Evolutionary conservation across 768 basidiomycete genomes (phyloP), one percentile per base, ranked within the genome.

Genomic region (Pulveroboletus sp.): DNA sequence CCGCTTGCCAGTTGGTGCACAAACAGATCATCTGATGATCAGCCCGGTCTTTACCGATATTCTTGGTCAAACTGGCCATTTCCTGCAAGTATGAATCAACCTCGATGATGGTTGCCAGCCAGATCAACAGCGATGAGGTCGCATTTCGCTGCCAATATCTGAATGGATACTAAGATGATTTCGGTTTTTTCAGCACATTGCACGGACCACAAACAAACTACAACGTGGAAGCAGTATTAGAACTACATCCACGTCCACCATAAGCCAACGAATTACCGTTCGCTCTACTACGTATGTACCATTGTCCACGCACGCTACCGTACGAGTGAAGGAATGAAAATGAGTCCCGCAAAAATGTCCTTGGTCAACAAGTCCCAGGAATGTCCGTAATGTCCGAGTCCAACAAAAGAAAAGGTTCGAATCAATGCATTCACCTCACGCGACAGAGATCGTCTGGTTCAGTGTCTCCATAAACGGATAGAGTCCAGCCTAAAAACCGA

Each of bases 401-500:
- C 19, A 20, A 37, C 2, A 20, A 20, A 37, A 37, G 12, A 20
- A 13, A 12, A 7, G 19, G 4, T 13, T 21, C 19, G 10, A 11
- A 5, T 37, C 32, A 11, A 10, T 9, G n/a, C n/a, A 5, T 36
- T 14, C 50, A 19, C 10, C 14, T 65, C 44, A 68, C 1, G 17
- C 40, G 36, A 68, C 45, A 10, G 34, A 54, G 35, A 69, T 46
- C 1, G 65, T 64, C 37, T 60, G 65, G 40, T 74, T 75, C 27
- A 66, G 41, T 13, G 56, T 62, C 53, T 75, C 64, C 17, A 65
- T 40, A 29, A 36, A 59, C 4, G 72, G 72, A 19, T 39, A 57
- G 14, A 50, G 39, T 2, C 59, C 60, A 52, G 69, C 73, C 75
- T 75, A 44, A 8, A 24, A 46, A 38, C 44, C 16, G 29, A 25